Evolutionary conservation across 179 eudicot species (phyloP).

Genomic region (Heliamphora pulchella): DNA sequence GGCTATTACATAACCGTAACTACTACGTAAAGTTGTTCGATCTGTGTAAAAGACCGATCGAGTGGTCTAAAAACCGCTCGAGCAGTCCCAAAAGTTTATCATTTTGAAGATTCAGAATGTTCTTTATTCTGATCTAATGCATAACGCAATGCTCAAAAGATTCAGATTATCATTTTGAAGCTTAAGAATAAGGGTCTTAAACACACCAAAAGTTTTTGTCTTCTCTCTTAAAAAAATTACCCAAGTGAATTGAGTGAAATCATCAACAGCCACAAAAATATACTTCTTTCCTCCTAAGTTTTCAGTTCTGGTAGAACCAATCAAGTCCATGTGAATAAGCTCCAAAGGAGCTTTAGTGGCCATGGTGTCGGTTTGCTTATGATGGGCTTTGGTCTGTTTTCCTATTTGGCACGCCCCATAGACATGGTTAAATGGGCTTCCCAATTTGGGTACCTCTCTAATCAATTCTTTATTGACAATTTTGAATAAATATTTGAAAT

Average conservation of each 20-base stretch:
- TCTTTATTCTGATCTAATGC: too few relatives aligned
- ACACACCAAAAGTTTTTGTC: too few relatives aligned
- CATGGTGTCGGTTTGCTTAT: background rate
- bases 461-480: background rate
- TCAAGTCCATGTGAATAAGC: background rate
- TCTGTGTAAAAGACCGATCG: too few relatives aligned
- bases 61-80: too few relatives aligned
- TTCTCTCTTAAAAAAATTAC: background rate
- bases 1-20: too few relatives aligned
- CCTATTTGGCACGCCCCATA: background rate
- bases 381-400: background rate
- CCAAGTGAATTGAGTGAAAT: background rate
- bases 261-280: background rate
- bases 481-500: background rate
- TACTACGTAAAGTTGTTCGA: too few relatives aligned
- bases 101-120: too few relatives aligned
- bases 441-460: background rate
- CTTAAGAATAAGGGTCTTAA: too few relatives aligned
- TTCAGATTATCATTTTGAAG: too few relatives aligned
- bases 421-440: background rate
- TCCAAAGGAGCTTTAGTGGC: background rate
- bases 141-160: too few relatives aligned
- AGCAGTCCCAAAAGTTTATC: too few relatives aligned
- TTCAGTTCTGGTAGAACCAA: background rate
- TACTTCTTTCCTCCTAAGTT: background rate